A percentile compares a stretch with the other conserved stretches of the same genome.
Evolutionary conservation across 2,329 filamentous ascomycete species (phyloP).

Genomic region (Colletotrichum godetiae): DNA sequence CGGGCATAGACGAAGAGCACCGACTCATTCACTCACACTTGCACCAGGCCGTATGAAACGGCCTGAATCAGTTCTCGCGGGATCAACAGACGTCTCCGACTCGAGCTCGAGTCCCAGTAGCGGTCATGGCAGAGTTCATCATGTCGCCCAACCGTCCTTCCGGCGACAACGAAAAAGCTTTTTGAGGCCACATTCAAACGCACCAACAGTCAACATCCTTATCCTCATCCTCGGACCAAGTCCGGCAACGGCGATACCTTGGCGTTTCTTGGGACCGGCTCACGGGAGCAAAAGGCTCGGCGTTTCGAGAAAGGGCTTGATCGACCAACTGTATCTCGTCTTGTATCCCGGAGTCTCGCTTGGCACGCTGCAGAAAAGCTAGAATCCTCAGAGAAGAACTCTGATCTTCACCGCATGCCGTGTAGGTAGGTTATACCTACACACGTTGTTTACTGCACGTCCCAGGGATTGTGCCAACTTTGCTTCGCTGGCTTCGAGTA

Average conservation of each 20-base stretch:
- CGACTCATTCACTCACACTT: slow-evolving; percentile 19
- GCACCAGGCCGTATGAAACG: slow-evolving; percentile 28
- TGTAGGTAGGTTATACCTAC: background rate
- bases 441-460: background rate
- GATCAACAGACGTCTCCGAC: slow-evolving; percentile 11
- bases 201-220: background rate
- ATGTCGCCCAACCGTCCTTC: background rate
- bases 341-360: background rate
- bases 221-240: background rate
- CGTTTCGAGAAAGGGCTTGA: slow-evolving; percentile 24
- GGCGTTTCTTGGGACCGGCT: slow-evolving; percentile 10
- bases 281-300: background rate
- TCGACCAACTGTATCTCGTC: slow-evolving; percentile 10
- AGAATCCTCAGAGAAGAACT: slow-evolving; percentile 2
- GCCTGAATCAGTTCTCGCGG: slow-evolving; percentile 29
- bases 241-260: slow-evolving; percentile 7
- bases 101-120: slow-evolving; percentile 3
- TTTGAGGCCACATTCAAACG: background rate
- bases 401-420: background rate
- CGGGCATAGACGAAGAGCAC: slow-evolving; percentile 4
- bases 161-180: slow-evolving; percentile 1
- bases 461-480: background rate
- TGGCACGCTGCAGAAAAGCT: slow-evolving; percentile 3
- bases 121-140: background rate
- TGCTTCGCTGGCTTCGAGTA: background rate